Evolutionary conservation across 371 early-diverging fungal species (phyloP).

Genomic region (Neoconidiobolus thromboides): DNA sequence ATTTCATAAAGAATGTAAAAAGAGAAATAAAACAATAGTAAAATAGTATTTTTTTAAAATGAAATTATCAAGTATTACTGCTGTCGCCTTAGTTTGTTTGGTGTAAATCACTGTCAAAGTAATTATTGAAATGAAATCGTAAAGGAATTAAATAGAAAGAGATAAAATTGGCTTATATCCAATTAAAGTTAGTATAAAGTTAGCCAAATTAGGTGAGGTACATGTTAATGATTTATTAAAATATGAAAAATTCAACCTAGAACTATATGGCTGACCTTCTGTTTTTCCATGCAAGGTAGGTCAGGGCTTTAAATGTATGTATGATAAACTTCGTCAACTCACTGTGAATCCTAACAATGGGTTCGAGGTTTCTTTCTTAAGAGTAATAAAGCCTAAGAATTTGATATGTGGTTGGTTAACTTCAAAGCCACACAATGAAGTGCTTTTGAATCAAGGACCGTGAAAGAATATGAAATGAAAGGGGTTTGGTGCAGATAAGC

Average conservation of each 20-base stretch:
- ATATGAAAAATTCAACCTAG: background rate
- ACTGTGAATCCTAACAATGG: background rate
- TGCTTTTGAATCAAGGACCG: background rate
- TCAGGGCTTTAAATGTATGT: background rate
- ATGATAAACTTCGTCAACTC: background rate
- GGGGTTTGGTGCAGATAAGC: background rate
- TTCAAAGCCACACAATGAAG: background rate
- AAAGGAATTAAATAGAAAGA: too few species aligned
- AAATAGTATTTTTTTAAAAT: too few species aligned
- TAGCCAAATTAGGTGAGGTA: background rate
- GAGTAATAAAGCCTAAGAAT: background rate
- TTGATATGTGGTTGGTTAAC: background rate
- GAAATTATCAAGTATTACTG: too few species aligned
- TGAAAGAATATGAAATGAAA: background rate
- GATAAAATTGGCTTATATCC: too few species aligned
- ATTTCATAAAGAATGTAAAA: too few species aligned
- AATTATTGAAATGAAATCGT: too few species aligned
- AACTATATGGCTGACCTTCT: background rate
- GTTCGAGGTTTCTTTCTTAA: background rate
- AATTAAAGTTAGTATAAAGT: background rate
- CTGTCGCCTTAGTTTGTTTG: too few species aligned
- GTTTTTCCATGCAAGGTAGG: background rate
- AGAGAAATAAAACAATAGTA: too few species aligned
- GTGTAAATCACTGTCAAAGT: too few species aligned
- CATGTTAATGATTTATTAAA: background rate